Percentiles rank a stretch among this genome's conserved stretches.
phyloP scores from a whole-genome alignment of 2,329 filamentous ascomycete genomes.

The Bertia moriformis region DNA sequence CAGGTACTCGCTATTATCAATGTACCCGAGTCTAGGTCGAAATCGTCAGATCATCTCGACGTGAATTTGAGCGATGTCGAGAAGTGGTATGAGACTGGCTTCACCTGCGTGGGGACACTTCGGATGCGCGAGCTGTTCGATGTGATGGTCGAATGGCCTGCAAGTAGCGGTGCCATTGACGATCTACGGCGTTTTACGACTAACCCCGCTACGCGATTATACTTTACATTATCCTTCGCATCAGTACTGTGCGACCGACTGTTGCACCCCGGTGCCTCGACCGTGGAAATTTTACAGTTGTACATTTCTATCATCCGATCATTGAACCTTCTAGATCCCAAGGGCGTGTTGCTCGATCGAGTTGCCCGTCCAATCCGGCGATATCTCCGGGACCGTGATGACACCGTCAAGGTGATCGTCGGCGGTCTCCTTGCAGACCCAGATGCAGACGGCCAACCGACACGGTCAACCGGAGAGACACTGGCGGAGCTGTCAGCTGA shows the following conservation, averaged over 20 bases:
- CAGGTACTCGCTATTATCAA: slow-evolving; percentile 27
- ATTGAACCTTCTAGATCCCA: slow-evolving; percentile 47
- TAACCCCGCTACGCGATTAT: slow-evolving; percentile 32
- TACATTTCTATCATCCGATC: slow-evolving; percentile 55
- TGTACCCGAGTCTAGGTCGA: slow-evolving; percentile 7
- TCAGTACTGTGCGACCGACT: slow-evolving; percentile 35
- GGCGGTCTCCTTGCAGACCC: slow-evolving; percentile 44
- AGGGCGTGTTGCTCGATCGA: slow-evolving; percentile 52
- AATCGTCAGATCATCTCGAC: slow-evolving; percentile 11
- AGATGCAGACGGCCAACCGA: slow-evolving; percentile 10
- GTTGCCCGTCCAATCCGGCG: slow-evolving; percentile 47
- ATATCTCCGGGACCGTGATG: slow-evolving; percentile 49
- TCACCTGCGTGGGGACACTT: slow-evolving; percentile 35
- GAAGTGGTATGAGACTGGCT: slow-evolving; percentile 38
- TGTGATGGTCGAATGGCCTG: slow-evolving; percentile 45
- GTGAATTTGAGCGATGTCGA: slow-evolving; percentile 25
- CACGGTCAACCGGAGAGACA: slow-evolving; percentile 18
- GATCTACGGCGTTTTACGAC: slow-evolving; percentile 43
- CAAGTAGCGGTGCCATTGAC: slow-evolving; percentile 40
- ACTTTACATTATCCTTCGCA: slow-evolving; percentile 37
- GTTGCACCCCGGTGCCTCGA: slow-evolving; percentile 49
- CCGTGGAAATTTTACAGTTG: slow-evolving; percentile 49
- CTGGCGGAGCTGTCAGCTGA: slow-evolving; percentile 31
- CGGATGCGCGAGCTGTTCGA: slow-evolving; percentile 43
- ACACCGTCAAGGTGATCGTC: slow-evolving; percentile 52